phyloP scores from a whole-genome alignment of 2,329 filamentous ascomycete genomes.

The Leptographium lundbergii region DNA sequence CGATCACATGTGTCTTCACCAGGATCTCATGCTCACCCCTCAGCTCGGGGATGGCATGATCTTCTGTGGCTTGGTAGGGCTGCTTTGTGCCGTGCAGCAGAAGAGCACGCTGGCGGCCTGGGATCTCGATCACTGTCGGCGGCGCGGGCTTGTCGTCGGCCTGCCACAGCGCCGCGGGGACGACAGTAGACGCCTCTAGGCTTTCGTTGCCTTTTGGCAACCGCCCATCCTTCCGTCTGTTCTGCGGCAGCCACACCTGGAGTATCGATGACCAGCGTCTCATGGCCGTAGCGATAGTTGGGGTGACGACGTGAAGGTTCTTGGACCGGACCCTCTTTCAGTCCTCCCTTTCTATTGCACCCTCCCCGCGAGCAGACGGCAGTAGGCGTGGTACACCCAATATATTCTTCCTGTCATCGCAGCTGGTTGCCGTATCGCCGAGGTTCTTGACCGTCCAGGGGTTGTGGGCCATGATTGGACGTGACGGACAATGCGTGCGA shows the following conservation, averaged over 20 bases:
- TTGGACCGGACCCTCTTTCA: neutral
- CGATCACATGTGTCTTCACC: conserved; percentile 51
- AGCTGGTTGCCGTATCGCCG: neutral
- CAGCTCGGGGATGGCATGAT: conserved; percentile 17
- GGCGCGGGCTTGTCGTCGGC: neutral
- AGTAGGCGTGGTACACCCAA: neutral
- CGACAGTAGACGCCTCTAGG: neutral
- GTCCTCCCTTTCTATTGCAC: neutral
- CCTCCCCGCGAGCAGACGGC: neutral
- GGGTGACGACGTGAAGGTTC: neutral
- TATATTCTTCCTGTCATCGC: neutral
- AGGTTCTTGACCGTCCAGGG: neutral
- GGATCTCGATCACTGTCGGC: neutral
- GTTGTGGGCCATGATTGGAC: neutral
- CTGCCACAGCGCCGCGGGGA: too few species aligned
- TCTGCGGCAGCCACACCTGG: neutral
- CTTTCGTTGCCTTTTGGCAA: neutral
- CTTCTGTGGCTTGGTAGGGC: conserved; percentile 17
- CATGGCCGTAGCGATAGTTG: neutral
- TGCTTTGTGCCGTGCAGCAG: conserved; percentile 18
- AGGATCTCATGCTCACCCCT: conserved; percentile 36
- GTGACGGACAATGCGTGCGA: neutral
- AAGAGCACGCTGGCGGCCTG: conserved; percentile 15
- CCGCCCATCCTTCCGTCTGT: neutral
- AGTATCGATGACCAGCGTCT: neutral